Percentiles rank a stretch among this genome's conserved stretches.
Conservation (phyloP, 2,329 filamentous ascomycete genomes). For the Endoconidiophora polonica region DNA sequence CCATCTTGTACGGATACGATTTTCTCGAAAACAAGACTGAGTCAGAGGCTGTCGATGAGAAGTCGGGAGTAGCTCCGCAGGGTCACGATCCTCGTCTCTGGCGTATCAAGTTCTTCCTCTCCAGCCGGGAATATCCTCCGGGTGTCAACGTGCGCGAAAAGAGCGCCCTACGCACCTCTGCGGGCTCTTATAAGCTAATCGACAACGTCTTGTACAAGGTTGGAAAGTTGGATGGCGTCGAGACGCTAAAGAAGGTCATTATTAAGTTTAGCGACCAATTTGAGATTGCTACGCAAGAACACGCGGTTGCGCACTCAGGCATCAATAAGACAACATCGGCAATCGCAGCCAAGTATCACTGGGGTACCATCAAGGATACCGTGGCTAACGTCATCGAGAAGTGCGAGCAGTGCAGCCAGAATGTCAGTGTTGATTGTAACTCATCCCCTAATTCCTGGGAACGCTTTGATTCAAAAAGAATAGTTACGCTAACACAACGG, state of each 20-base stretch:
- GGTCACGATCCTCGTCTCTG: slow-evolving; percentile 75
- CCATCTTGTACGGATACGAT: slow-evolving; percentile 61
- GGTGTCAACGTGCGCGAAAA: slow-evolving; percentile 92
- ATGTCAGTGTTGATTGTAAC: slow-evolving; percentile 22
- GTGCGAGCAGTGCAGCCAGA: slow-evolving; percentile 76
- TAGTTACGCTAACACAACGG: neutral
- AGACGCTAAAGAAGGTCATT: slow-evolving; percentile 63
- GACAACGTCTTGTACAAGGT: slow-evolving; percentile 84
- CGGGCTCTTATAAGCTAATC: slow-evolving; percentile 82
- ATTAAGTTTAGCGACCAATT: slow-evolving; percentile 80
- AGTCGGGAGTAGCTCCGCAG: slow-evolving; percentile 8
- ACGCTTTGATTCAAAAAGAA: neutral
- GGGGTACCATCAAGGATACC: slow-evolving; percentile 96
- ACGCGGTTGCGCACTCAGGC: slow-evolving; percentile 63
- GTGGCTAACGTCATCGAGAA: slow-evolving; percentile 89
- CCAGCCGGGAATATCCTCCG: slow-evolving; percentile 81
- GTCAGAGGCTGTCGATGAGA: slow-evolving; percentile 19
- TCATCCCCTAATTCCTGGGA: neutral
- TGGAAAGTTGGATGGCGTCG: slow-evolving; percentile 11
- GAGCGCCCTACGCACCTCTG: slow-evolving; percentile 79
- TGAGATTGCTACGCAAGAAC: slow-evolving; percentile 66
- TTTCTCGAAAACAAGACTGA: slow-evolving; percentile 27
- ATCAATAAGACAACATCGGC: slow-evolving; percentile 97
- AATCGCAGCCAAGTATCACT: slow-evolving; percentile 89
- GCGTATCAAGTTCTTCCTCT: slow-evolving; percentile 95